Conservation (phyloP, 257 asterid genomes). For the Vinca minor region DNA sequence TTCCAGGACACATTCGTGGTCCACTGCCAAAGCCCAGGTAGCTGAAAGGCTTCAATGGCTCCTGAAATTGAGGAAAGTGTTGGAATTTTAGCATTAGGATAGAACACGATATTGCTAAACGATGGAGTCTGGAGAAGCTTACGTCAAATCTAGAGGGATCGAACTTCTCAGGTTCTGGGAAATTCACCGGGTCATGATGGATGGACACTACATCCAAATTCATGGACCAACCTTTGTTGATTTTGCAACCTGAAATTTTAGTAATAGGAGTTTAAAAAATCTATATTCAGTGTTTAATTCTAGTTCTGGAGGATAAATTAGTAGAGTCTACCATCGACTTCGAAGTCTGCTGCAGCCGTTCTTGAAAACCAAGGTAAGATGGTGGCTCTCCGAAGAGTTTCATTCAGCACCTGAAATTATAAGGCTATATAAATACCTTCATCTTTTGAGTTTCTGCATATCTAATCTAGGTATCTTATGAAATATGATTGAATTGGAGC, state of each 20-base stretch:
- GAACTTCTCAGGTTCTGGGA: slow-evolving; percentile 56
- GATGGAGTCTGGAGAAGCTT: slow-evolving; percentile 19
- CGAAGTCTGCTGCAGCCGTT: slow-evolving; percentile 83
- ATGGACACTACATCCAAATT: slow-evolving; percentile 81
- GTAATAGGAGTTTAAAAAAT: not conserved
- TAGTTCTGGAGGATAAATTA: slow-evolving; percentile 1
- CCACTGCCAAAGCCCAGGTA: slow-evolving; percentile 83
- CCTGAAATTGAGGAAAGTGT: slow-evolving; percentile 34
- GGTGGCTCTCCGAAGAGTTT: slow-evolving; percentile 79
- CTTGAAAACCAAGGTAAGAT: slow-evolving; percentile 82
- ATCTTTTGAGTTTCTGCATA: not conserved
- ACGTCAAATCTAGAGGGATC: slow-evolving; percentile 74
- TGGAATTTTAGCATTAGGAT: not conserved
- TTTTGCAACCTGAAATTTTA: slow-evolving; percentile 42
- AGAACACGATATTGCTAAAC: not conserved
- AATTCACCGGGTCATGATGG: slow-evolving; percentile 63
- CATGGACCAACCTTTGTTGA: slow-evolving; percentile 67
- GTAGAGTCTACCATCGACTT: slow-evolving; percentile 53
- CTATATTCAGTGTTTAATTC: not conserved
- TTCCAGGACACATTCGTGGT: slow-evolving; percentile 92
- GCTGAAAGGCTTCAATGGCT: slow-evolving; percentile 58
- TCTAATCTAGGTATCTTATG: not conserved
- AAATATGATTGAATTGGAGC: slow-evolving; percentile 10
- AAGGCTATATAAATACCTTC: slow-evolving; percentile 2
- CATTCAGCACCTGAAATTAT: slow-evolving; percentile 50